phyloP scores from a whole-genome alignment of 495 filamentous ascomycete genomes.

The Penicillium desertorum region DNA sequence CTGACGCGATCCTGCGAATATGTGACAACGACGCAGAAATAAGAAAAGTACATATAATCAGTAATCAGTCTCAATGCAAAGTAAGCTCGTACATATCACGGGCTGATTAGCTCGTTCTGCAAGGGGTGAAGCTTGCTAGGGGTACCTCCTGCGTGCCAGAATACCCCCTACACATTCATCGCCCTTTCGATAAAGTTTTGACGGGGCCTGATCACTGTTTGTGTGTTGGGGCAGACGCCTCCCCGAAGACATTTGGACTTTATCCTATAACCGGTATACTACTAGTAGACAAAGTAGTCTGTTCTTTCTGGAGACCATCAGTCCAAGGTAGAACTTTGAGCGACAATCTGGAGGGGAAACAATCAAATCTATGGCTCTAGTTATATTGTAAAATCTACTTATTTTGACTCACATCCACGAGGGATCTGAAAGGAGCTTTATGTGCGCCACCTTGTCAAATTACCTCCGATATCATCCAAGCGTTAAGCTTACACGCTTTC shows the following conservation, averaged over 20 bases:
- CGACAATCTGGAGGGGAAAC: neutral
- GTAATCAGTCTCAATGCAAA: neutral
- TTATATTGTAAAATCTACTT: neutral
- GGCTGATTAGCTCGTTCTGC: constrained; percentile 7
- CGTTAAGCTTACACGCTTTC: neutral
- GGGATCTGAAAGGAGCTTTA: neutral
- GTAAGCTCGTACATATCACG: neutral
- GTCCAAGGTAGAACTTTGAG: neutral
- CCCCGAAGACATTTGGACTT: neutral
- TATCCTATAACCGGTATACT: neutral
- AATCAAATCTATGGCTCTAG: neutral
- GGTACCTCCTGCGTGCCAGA: constrained; percentile 20
- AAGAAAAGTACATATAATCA: neutral
- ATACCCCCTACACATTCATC: constrained; percentile 11
- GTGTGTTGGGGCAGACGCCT: neutral
- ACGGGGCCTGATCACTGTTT: neutral
- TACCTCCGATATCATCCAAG: neutral
- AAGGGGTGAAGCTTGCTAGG: constrained; percentile 29
- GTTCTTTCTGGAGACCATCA: neutral
- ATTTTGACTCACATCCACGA: neutral
- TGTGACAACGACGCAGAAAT: neutral
- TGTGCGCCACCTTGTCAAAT: neutral
- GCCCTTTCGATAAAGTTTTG: neutral
- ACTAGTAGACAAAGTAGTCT: neutral
- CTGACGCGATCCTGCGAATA: neutral